Evolutionary conservation across 2,329 filamentous ascomycete genomes (phyloP).

Genomic region (Cladophialophora bantiana): DNA sequence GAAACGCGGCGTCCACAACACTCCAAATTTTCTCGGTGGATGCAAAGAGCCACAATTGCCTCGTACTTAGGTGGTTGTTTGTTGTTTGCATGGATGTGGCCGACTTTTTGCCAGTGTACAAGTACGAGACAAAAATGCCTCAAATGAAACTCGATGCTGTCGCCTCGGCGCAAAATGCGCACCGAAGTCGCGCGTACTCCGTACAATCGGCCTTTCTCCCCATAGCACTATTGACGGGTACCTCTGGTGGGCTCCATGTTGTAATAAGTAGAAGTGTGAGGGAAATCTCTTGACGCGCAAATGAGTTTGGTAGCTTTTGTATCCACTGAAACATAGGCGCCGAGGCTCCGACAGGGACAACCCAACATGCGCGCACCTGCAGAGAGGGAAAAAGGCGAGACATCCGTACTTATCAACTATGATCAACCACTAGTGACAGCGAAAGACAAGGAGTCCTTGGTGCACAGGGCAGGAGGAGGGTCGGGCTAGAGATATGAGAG

Average conservation of each 20-base stretch:
- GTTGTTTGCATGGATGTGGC: neutral
- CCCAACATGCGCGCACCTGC: neutral
- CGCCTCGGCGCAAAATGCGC: slow-evolving; percentile 7
- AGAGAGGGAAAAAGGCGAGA: neutral
- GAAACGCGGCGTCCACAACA: slow-evolving; percentile 15
- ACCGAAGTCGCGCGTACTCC: neutral
- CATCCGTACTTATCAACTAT: neutral
- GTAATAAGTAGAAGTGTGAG: slow-evolving; percentile 6
- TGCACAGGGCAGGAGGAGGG: slow-evolving; percentile 23
- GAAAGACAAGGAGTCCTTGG: slow-evolving; percentile 6
- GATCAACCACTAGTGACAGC: slow-evolving; percentile 2
- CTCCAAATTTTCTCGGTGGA: slow-evolving; percentile 10
- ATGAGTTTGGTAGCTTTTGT: neutral
- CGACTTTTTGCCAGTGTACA: slow-evolving; percentile 12
- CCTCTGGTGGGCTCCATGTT: slow-evolving; percentile 14
- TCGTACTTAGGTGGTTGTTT: neutral
- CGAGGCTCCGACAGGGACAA: slow-evolving; percentile 16
- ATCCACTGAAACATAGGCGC: slow-evolving; percentile 23
- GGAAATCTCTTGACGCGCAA: slow-evolving; percentile 24
- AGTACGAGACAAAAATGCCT: slow-evolving; percentile 15
- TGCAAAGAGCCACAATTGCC: slow-evolving; percentile 11
- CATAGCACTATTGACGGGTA: slow-evolving; percentile 15
- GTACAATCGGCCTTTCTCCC: slow-evolving; percentile 2
- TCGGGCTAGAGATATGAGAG: slow-evolving; percentile 4
- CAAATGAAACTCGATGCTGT: neutral